These are phyloP conservation scores for Cystobasidiaceae sp. DNA, from an alignment of 1,284 basidiomycete species.

Conservation along the genomic window DNA sequence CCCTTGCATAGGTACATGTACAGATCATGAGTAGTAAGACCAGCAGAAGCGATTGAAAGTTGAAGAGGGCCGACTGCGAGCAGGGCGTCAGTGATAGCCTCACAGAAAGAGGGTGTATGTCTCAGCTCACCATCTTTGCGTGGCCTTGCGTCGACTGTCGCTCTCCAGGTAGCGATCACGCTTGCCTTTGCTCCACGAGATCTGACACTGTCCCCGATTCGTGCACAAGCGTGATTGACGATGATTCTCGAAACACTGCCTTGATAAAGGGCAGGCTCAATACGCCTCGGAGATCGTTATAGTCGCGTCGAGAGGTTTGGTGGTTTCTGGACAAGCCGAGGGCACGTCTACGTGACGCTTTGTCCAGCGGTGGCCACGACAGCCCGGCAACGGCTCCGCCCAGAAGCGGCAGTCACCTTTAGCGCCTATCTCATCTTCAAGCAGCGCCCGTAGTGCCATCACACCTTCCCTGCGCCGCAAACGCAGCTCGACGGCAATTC, in stretches of 20 bases:
- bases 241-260: too few species aligned
- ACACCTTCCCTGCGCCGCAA: too few species aligned
- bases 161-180: not conserved
- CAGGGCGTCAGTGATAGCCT: not conserved
- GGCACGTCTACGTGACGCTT: too few species aligned
- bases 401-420: not conserved
- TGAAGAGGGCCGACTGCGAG: conserved; percentile 86
- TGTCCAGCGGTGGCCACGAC: too few species aligned
- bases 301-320: too few species aligned
- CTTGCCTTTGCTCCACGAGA: too few species aligned
- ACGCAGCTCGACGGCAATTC: too few species aligned
- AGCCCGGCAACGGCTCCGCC: too few species aligned
- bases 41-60: conserved; percentile 90
- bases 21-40: conserved; percentile 91
- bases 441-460: not conserved
- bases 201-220: not conserved
- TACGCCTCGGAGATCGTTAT: too few species aligned
- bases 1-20: conserved; percentile 92
- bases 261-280: too few species aligned
- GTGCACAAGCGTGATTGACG: too few species aligned
- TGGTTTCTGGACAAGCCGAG: too few species aligned
- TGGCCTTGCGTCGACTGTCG: not conserved
- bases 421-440: not conserved
- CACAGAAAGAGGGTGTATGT: not conserved
- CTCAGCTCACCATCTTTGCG: not conserved